Evolutionary conservation across 768 basidiomycete genomes (phyloP).

Genomic region (Mycena chlorophos): DNA sequence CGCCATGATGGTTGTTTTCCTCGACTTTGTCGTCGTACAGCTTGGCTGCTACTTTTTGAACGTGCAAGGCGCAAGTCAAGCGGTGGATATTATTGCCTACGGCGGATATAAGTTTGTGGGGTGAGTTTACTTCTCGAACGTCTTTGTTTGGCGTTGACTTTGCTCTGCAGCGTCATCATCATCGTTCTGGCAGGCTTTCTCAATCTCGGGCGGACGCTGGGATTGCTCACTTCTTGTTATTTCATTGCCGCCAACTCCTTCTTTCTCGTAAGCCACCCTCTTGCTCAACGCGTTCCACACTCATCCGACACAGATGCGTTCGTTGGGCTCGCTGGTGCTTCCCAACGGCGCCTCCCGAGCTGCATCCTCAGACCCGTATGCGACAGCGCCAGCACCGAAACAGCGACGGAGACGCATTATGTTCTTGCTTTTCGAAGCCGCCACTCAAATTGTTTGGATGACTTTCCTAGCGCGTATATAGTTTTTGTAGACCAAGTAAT

Average conservation of each 20-base stretch:
- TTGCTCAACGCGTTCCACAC: neutral
- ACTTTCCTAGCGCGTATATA: slow-evolving; percentile 65
- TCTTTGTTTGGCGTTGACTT: neutral
- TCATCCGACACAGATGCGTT: slow-evolving; percentile 67
- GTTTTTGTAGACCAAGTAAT: neutral
- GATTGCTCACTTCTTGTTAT: slow-evolving; percentile 76
- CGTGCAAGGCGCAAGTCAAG: slow-evolving; percentile 68
- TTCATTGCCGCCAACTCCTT: slow-evolving; percentile 88
- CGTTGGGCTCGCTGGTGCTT: slow-evolving; percentile 86
- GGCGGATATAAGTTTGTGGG: slow-evolving; percentile 98
- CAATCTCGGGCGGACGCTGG: slow-evolving; percentile 59
- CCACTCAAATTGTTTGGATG: slow-evolving; percentile 85
- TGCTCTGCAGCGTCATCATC: slow-evolving; percentile 69
- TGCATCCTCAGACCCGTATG: slow-evolving; percentile 42
- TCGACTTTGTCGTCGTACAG: slow-evolving; percentile 89
- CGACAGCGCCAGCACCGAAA: slow-evolving; percentile 66
- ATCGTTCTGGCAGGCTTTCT: slow-evolving; percentile 75
- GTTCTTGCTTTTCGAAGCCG: slow-evolving; percentile 86
- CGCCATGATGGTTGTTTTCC: slow-evolving; percentile 77
- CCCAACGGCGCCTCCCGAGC: slow-evolving; percentile 65
- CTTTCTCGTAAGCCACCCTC: slow-evolving; percentile 71
- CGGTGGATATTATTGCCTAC: slow-evolving; percentile 86
- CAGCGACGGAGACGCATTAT: slow-evolving; percentile 84
- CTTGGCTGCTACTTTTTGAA: slow-evolving; percentile 92
- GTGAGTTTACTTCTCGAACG: slow-evolving; percentile 42